Conservation (phyloP, 2,329 filamentous ascomycete genomes). For the Xylariales sp. region DNA sequence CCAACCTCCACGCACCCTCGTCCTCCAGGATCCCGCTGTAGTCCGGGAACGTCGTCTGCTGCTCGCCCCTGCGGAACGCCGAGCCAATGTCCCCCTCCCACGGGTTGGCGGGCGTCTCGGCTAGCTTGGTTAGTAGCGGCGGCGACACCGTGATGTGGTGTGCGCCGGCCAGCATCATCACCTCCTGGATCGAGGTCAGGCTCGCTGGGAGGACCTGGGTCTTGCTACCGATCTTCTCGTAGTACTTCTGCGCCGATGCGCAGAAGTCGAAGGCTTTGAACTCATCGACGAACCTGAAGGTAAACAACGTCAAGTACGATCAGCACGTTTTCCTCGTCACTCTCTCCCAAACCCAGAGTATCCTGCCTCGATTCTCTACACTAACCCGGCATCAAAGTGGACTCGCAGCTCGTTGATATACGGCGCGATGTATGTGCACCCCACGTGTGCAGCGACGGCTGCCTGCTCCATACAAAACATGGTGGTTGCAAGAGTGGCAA, state of each 20-base stretch:
- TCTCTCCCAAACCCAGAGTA: too few species aligned
- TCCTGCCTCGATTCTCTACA: too few species aligned
- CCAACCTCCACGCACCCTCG: conserved; percentile 44
- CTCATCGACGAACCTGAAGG: conserved; percentile 42
- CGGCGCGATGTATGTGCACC: conserved; percentile 59
- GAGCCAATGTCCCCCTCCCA: conserved; percentile 25
- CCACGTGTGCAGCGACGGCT: conserved; percentile 49
- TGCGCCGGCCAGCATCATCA: conserved; percentile 53
- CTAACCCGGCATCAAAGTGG: conserved; percentile 49
- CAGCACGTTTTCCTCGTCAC: neutral
- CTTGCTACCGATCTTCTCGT: conserved; percentile 30
- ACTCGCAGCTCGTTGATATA: conserved; percentile 64
- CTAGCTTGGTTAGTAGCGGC: conserved; percentile 42
- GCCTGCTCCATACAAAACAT: conserved; percentile 49
- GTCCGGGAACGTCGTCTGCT: conserved; percentile 10
- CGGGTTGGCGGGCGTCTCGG: conserved; percentile 26
- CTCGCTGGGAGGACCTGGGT: conserved; percentile 54
- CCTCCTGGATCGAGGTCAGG: conserved; percentile 52
- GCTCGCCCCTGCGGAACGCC: conserved; percentile 15
- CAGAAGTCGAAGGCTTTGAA: conserved; percentile 47
- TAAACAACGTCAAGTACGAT: conserved; percentile 4
- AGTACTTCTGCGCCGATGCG: conserved; percentile 48
- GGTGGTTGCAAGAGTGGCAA: conserved; percentile 58
- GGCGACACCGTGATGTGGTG: conserved; percentile 58
- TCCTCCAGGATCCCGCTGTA: conserved; percentile 26